A percentile compares a stretch with the other conserved stretches of the same genome.
Conservation (phyloP, 768 basidiomycete genomes). For the Collybia mongolica region DNA sequence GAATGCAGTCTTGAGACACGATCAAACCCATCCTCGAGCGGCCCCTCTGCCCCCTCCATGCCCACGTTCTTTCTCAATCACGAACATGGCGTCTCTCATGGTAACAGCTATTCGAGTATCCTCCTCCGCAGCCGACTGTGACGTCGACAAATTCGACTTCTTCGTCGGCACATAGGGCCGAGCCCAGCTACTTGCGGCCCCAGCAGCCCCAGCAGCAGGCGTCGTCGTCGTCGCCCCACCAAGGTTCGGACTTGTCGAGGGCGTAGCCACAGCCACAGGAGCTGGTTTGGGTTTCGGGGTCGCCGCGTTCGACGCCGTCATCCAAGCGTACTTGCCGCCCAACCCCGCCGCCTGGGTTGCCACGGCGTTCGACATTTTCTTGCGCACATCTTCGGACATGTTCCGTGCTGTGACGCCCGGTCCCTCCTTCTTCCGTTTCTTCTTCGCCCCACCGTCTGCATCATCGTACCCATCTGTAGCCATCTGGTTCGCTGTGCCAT, state of each 20-base stretch:
- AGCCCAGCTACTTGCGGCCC: slow-evolving; percentile 49
- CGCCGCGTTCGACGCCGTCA: slow-evolving; percentile 63
- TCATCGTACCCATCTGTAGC: slow-evolving; percentile 36
- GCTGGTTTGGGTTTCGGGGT: slow-evolving; percentile 34
- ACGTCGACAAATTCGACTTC: slow-evolving; percentile 35
- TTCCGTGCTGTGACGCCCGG: slow-evolving; percentile 84
- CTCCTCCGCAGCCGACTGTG: slow-evolving; percentile 33
- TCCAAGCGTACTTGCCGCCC: slow-evolving; percentile 84
- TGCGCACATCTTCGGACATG: slow-evolving; percentile 89
- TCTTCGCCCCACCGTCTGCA: slow-evolving; percentile 57
- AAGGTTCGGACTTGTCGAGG: slow-evolving; percentile 13
- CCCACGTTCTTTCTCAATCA: slow-evolving; percentile 77
- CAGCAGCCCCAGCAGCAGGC: slow-evolving; percentile 19
- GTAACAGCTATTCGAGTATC: slow-evolving; percentile 62
- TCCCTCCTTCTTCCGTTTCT: slow-evolving; percentile 83
- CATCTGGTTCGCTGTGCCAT: slow-evolving; percentile 28
- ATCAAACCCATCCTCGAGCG: slow-evolving; percentile 64
- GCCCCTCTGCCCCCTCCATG: slow-evolving; percentile 82
- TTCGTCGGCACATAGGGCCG: slow-evolving; percentile 61
- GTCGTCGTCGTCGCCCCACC: slow-evolving; percentile 25
- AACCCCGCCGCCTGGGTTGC: slow-evolving; percentile 88
- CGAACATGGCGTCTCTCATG: slow-evolving; percentile 82
- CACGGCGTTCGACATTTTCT: slow-evolving; percentile 89
- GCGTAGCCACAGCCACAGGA: slow-evolving; percentile 21
- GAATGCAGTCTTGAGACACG: background rate